Evolutionary conservation across 2,329 filamentous ascomycete genomes (phyloP), one percentile per base, ranked within the genome.

Genomic region (Lecanicillium sp.): DNA sequence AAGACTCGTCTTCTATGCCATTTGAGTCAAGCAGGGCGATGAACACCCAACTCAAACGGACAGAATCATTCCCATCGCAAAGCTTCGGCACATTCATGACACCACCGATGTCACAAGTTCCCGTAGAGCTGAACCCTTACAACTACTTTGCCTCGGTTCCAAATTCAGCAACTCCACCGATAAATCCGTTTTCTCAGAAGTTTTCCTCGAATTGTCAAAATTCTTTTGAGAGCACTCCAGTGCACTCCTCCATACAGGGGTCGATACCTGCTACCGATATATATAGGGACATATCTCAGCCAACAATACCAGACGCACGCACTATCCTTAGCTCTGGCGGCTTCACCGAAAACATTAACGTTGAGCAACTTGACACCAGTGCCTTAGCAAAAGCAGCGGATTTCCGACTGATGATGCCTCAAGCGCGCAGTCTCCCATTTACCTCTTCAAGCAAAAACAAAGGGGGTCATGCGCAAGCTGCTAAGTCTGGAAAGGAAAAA

Each of bases 341-440:
- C 7, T 12, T 12, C 26, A 29, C 12, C 26, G 26, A 7, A 29
- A 39, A 15, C 19, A 19, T 30, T 14, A 5, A 26, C 17, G 30
- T 35, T 20, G 35, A 39, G 23, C 40, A 37, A n/a, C 17, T 26
- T 5, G 33, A 33, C 8, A 10, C 17, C n/a, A 21, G 24, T 4
- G 8, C 26, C 5, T 33, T 44, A 19, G n/a, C 5, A 9, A 50
- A 23, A 20, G 42, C 29, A 15, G 17, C 41, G 9, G 48, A 55
- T 24, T 65, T 64, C 44, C 59, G 57, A 17, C 49, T 58, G 32
- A 41, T 58, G 2, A 44, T 50, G 35, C 48, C 48, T 2, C 27
- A 36, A 32, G 26, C 23, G 7, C 48, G 48, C 19, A 50, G 15
- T 19, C 19, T 50, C 12, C 48, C 48, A 19, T 50, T 50, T 36